Evolutionary conservation across 345 rosid species (phyloP).

Genomic region (Punica granatum): DNA sequence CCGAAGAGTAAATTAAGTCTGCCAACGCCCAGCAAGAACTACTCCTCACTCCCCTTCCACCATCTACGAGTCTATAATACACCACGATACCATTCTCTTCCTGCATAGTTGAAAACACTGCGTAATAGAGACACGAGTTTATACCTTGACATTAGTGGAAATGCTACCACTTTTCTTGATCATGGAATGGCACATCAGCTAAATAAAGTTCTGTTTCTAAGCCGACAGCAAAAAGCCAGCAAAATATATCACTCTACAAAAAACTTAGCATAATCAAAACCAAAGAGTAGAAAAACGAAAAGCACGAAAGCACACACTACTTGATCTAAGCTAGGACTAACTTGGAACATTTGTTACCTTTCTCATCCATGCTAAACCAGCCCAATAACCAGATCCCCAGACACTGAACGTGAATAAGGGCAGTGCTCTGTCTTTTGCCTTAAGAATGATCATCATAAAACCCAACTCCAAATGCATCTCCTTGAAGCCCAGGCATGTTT

Average conservation of each 20-base stretch:
- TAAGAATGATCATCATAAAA: slow-evolving; percentile 4
- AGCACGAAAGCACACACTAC: neutral
- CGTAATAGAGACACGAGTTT: neutral
- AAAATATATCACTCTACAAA: neutral
- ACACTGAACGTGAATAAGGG: neutral
- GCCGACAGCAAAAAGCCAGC: neutral
- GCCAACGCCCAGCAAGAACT: no score
- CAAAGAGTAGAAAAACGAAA: neutral
- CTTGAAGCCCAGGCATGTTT: neutral
- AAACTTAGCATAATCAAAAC: neutral
- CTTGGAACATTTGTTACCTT: neutral
- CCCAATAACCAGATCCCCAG: neutral
- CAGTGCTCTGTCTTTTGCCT: neutral
- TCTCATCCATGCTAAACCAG: neutral
- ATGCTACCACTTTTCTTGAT: neutral
- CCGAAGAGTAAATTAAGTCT: no score
- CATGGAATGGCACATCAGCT: slow-evolving; percentile 1
- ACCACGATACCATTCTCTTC: no score
- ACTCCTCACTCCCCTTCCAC: no score
- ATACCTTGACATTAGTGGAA: neutral
- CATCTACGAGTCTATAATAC: no score
- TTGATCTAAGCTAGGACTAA: neutral
- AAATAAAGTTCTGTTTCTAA: neutral
- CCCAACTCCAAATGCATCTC: slow-evolving; percentile 1
- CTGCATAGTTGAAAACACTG: neutral